A percentile compares a stretch with the other conserved stretches of the same genome.
Conservation (phyloP, 139 green algal genomes). For the Nannochloris sp. region DNA sequence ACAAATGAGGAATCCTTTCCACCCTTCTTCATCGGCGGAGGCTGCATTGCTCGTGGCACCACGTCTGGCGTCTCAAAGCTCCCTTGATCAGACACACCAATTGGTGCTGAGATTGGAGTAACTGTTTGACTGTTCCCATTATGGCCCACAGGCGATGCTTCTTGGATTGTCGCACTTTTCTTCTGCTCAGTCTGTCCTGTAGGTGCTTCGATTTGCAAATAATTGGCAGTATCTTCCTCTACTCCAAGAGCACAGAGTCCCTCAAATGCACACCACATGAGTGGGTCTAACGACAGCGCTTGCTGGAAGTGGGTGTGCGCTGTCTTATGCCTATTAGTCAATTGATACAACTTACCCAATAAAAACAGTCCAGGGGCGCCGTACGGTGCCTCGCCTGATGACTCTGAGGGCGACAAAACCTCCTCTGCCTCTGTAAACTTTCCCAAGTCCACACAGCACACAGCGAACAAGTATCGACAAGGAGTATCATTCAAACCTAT, state of each 20-base stretch:
- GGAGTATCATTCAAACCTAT: conserved; percentile 31
- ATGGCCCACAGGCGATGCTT: no score
- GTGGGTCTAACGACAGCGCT: conserved; percentile 58
- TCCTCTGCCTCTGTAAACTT: conserved; percentile 73
- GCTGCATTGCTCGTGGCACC: conserved; percentile 3
- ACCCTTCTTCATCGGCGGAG: conserved; percentile 12
- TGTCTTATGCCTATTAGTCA: conserved; percentile 39
- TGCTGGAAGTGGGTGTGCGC: conserved; percentile 54
- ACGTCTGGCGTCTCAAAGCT: conserved; percentile 30
- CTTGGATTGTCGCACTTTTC: no score
- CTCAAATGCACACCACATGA: conserved; percentile 86
- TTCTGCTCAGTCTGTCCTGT: no score
- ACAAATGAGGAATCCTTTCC: background rate
- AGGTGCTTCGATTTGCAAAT: background rate
- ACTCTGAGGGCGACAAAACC: conserved; percentile 44
- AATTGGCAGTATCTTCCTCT: conserved; percentile 27
- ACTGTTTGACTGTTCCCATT: background rate
- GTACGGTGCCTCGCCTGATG: conserved; percentile 53
- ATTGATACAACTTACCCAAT: conserved; percentile 60
- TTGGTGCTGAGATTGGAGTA: background rate
- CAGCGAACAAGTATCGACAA: conserved; percentile 75
- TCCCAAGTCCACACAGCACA: conserved; percentile 66
- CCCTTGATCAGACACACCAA: conserved; percentile 8
- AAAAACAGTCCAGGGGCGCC: conserved; percentile 78
- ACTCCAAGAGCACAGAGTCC: conserved; percentile 82